These are phyloP conservation scores for Beta vulgaris DNA, from an alignment of 148 eudicot species.

Conservation along the genomic window DNA sequence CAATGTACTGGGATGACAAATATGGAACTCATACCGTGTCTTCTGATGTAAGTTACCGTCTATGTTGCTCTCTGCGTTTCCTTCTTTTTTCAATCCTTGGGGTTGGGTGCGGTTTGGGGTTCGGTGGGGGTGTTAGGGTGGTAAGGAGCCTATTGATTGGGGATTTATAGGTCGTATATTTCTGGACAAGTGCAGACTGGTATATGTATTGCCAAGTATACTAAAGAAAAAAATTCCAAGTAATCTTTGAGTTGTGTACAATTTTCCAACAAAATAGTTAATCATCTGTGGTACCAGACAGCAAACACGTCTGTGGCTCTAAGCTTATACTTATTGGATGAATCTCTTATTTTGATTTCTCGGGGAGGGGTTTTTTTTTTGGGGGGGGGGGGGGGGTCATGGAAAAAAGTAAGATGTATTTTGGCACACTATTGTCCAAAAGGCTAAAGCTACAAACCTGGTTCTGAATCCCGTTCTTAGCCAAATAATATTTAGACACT, in stretches of 20 bases:
- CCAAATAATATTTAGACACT: no score
- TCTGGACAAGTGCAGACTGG: neutral
- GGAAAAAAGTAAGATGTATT: neutral
- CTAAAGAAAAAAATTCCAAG: neutral
- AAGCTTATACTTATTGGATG: neutral
- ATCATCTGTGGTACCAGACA: no score
- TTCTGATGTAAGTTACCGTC: constrained; percentile 67
- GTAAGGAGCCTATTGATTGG: neutral
- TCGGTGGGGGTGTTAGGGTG: neutral
- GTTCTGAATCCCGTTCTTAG: neutral
- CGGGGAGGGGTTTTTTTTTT: no score
- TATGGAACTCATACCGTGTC: constrained; percentile 54
- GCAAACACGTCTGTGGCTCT: no score
- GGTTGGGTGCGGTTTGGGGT: neutral
- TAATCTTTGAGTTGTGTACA: neutral
- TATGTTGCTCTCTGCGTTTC: neutral
- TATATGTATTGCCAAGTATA: neutral
- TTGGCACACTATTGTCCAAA: neutral
- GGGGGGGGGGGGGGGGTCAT: neutral
- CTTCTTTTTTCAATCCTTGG: neutral
- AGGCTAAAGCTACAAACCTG: neutral
- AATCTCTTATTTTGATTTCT: neutral
- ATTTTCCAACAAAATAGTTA: no score
- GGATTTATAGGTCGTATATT: neutral
- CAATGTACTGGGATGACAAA: constrained; percentile 99